A percentile compares a stretch with the other conserved stretches of the same genome.
Evolutionary conservation across 2,329 filamentous ascomycete species (phyloP).

Genomic region (Xylariaceae sp.): DNA sequence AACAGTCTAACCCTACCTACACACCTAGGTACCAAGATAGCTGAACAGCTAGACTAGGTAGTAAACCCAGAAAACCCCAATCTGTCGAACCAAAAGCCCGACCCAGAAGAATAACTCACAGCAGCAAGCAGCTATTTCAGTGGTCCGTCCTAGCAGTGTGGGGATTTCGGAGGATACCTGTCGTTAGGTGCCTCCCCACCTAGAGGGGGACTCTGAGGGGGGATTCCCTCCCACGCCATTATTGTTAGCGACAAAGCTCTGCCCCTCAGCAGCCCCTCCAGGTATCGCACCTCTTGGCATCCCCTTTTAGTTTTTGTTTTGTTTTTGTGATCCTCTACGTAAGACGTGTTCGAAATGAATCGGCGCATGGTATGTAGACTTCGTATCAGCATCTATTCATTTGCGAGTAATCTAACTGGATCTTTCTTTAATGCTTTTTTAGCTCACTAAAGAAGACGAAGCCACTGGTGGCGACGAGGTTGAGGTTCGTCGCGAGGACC

Average conservation of each 20-base stretch:
- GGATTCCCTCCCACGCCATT: slow-evolving; percentile 10
- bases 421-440: not conserved
- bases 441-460: slow-evolving; percentile 96
- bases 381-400: not conserved
- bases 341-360: slow-evolving; percentile 40
- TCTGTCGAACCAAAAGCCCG: too few relatives aligned
- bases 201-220: slow-evolving; percentile 17
- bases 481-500: slow-evolving; percentile 93
- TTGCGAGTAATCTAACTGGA: slow-evolving; percentile 18
- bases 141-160: too few relatives aligned
- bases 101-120: too few relatives aligned
- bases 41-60: too few relatives aligned
- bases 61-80: too few relatives aligned
- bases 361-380: slow-evolving; percentile 40
- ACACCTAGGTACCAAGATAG: too few relatives aligned
- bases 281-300: not conserved
- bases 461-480: slow-evolving; percentile 76
- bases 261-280: slow-evolving; percentile 14
- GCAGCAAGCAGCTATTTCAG: too few relatives aligned
- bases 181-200: too few relatives aligned
- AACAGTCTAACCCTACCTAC: too few relatives aligned
- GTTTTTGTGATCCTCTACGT: too few relatives aligned
- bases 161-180: too few relatives aligned
- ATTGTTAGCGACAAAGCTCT: not conserved
- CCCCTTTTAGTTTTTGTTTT: too few relatives aligned